These are phyloP conservation scores for Teunomyces pallodes DNA, from an alignment of 805 yeast species.

Conservation along the genomic window DNA sequence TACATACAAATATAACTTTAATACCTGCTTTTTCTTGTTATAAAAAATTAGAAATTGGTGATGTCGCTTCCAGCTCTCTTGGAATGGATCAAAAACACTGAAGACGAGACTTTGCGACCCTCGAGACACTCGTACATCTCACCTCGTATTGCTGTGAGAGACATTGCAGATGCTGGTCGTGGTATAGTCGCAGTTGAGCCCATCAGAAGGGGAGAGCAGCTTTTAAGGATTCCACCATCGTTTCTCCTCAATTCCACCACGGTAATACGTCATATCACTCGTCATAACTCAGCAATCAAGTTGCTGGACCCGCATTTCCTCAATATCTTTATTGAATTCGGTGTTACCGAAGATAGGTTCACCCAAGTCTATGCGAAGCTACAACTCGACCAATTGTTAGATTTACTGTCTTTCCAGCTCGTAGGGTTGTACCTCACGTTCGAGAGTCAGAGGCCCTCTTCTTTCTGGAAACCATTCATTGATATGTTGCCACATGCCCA, in stretches of 20 bases:
- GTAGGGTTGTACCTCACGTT: constrained; percentile 48
- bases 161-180: constrained; percentile 53
- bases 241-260: constrained; percentile 59
- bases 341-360: constrained; percentile 17
- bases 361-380: constrained; percentile 32
- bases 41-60: background rate
- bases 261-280: constrained; percentile 39
- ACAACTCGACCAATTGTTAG: constrained; percentile 30
- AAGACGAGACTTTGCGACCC: constrained; percentile 18
- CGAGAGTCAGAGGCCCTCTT: constrained; percentile 40
- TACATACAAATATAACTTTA: background rate
- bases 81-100: constrained; percentile 28
- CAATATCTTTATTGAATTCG: constrained; percentile 22
- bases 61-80: constrained; percentile 16
- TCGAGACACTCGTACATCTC: constrained; percentile 32
- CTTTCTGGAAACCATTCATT: constrained; percentile 71
- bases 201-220: constrained; percentile 39
- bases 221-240: constrained; percentile 57
- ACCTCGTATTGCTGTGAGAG: constrained; percentile 38
- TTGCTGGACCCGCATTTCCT: constrained; percentile 18
- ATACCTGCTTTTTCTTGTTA: too few species aligned
- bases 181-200: constrained; percentile 49
- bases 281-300: constrained; percentile 39
- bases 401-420: constrained; percentile 59
- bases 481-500: constrained; percentile 55